Conservation (phyloP, 306 rosid species). For the Acmispon strigosus region DNA sequence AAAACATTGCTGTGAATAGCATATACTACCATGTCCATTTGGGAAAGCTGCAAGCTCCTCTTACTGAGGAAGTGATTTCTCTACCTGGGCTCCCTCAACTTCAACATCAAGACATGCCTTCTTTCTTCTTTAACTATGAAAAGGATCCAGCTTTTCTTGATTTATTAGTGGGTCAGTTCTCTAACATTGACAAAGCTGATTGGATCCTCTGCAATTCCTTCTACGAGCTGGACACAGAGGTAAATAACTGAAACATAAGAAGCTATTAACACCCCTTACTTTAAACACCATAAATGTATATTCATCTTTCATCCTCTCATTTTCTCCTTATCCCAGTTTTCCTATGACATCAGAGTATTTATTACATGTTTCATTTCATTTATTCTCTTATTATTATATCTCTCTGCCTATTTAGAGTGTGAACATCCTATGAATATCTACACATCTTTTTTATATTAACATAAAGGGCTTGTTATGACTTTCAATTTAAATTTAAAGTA, state of each 20-base stretch:
- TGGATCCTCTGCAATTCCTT: constrained; percentile 20
- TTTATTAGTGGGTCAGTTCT: neutral
- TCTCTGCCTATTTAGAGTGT: too few relatives aligned
- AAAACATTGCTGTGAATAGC: neutral
- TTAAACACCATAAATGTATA: too few relatives aligned
- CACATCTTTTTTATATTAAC: too few relatives aligned
- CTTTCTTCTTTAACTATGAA: neutral
- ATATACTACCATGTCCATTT: constrained; percentile 6
- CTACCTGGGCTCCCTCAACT: constrained; percentile 1
- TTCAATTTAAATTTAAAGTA: too few relatives aligned
- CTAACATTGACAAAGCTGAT: constrained; percentile 21
- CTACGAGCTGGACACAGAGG: constrained; percentile 8
- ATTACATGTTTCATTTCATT: too few relatives aligned
- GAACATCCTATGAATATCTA: too few relatives aligned
- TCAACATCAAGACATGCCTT: constrained; percentile 11
- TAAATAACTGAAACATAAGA: neutral
- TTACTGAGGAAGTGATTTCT: neutral
- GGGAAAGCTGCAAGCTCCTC: neutral
- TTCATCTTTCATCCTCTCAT: too few relatives aligned
- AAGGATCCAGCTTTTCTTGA: neutral
- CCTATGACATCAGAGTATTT: too few relatives aligned
- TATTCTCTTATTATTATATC: too few relatives aligned
- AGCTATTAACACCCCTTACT: too few relatives aligned
- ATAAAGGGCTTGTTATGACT: too few relatives aligned
- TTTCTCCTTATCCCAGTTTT: too few relatives aligned